These are phyloP conservation scores for Sclerospora graminicola DNA, from an alignment of 352 stramenopile species.

Conservation along the genomic window DNA sequence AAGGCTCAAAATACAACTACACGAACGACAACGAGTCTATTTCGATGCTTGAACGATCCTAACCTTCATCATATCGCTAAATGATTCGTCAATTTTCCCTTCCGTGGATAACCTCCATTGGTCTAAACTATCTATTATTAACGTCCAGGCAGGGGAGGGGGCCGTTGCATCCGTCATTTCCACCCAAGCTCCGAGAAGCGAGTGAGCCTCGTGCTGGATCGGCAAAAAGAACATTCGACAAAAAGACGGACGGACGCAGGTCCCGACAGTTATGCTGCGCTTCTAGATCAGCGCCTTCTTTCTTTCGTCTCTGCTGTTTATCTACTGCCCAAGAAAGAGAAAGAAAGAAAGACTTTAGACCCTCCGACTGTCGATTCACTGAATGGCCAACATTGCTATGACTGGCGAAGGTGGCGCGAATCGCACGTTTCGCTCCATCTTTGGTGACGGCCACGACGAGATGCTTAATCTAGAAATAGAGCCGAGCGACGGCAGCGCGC, in stretches of 20 bases:
- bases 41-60: conserved; percentile 14
- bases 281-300: conserved; percentile 25
- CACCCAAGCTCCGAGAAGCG: conserved; percentile 15
- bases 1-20: neutral
- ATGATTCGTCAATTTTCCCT: conserved; percentile 8
- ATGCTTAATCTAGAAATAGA: conserved; percentile 13
- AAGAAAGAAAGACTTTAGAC: neutral
- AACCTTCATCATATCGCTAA: too few relatives aligned
- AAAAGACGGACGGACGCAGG: conserved; percentile 13
- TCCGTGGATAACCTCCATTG: neutral
- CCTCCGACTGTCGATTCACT: conserved; percentile 3
- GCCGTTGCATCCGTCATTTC: conserved; percentile 23
- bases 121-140: conserved; percentile 2
- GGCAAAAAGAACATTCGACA: neutral
- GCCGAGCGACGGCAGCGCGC: conserved; percentile 7
- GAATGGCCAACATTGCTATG: conserved; percentile 31
- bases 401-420: conserved; percentile 39
- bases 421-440: conserved; percentile 69
- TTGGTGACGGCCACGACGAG: conserved; percentile 21
- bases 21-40: conserved; percentile 6
- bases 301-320: conserved; percentile 17
- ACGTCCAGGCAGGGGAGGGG: conserved; percentile 9
- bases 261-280: conserved; percentile 27
- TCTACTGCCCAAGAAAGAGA: conserved; percentile 8
- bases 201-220: conserved; percentile 7